Evolutionary conservation across 1,139 yeast species (phyloP).

Genomic region (Trichomonascaceae sp.): DNA sequence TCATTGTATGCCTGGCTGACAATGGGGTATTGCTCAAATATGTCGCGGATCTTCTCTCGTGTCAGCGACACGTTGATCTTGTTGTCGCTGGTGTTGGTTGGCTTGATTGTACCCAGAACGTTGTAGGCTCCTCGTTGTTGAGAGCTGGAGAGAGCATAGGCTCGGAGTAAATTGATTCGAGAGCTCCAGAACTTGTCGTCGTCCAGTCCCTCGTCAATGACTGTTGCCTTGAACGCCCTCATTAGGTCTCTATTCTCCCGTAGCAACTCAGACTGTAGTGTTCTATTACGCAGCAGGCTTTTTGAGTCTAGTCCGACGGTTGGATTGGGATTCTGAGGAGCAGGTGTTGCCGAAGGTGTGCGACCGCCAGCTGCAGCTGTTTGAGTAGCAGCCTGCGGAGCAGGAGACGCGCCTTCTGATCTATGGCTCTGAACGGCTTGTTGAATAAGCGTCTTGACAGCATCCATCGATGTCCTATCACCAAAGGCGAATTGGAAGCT

Average conservation of each 20-base stretch:
- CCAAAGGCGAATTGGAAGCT: slow-evolving; percentile 46
- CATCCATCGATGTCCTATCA: slow-evolving; percentile 64
- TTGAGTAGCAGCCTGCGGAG: neutral
- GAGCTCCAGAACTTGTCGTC: slow-evolving; percentile 85
- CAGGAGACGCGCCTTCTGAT: neutral
- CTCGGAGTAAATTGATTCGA: slow-evolving; percentile 63
- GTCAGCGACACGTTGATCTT: slow-evolving; percentile 88
- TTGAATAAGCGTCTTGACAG: slow-evolving; percentile 55
- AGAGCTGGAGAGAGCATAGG: slow-evolving; percentile 70
- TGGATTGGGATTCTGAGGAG: slow-evolving; percentile 9
- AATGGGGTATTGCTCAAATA: slow-evolving; percentile 85
- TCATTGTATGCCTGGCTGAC: slow-evolving; percentile 86
- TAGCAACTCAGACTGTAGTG: slow-evolving; percentile 65
- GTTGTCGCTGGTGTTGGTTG: slow-evolving; percentile 55
- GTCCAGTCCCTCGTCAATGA: slow-evolving; percentile 62
- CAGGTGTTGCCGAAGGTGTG: slow-evolving; percentile 17
- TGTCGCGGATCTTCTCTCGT: slow-evolving; percentile 77
- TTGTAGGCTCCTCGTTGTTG: slow-evolving; percentile 92
- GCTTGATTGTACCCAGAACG: slow-evolving; percentile 84
- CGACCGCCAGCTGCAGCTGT: slow-evolving; percentile 9
- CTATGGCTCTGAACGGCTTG: slow-evolving; percentile 34
- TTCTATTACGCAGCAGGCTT: slow-evolving; percentile 50
- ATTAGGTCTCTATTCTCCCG: slow-evolving; percentile 59
- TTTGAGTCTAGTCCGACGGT: slow-evolving; percentile 22
- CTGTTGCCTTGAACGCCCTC: slow-evolving; percentile 76